Evolutionary conservation across 345 rosid genomes (phyloP).

Genomic region (Rhodamnia argentea): DNA sequence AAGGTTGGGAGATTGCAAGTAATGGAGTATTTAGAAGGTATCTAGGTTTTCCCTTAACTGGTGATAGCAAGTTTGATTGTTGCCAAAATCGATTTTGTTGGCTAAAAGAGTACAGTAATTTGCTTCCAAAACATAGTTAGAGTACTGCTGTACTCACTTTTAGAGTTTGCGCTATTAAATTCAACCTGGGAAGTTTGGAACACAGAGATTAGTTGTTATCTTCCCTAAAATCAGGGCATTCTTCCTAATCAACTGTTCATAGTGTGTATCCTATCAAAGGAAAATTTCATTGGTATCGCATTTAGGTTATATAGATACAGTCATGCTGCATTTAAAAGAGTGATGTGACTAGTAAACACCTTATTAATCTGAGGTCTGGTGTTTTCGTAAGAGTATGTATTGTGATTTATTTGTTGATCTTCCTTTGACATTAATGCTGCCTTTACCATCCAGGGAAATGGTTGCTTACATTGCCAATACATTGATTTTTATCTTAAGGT

Average conservation of each 20-base stretch:
- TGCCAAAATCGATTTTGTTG: not conserved
- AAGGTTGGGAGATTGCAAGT: not conserved
- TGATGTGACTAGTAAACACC: not conserved
- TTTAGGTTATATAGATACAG: not conserved
- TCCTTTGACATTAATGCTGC: not conserved
- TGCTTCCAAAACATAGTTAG: not conserved
- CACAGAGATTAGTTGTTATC: not conserved
- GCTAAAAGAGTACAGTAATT: not conserved
- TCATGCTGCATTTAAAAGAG: not conserved
- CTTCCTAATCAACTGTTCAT: not conserved
- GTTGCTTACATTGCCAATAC: constrained; percentile 97
- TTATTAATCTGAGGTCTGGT: not conserved
- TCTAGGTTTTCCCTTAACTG: not conserved
- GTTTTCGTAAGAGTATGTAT: not conserved
- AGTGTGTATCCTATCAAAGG: not conserved
- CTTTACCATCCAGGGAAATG: constrained; percentile 69
- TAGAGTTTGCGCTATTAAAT: not conserved
- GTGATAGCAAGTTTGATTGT: not conserved
- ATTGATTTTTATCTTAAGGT: constrained; percentile 89
- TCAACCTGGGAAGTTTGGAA: not conserved
- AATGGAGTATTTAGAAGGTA: not conserved
- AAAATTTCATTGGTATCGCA: not conserved
- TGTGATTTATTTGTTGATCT: not conserved
- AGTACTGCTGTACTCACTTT: not conserved
- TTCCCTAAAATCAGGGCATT: not conserved